Evolutionary conservation across 345 rosid genomes (phyloP).

Genomic region (Populus davidiana): DNA sequence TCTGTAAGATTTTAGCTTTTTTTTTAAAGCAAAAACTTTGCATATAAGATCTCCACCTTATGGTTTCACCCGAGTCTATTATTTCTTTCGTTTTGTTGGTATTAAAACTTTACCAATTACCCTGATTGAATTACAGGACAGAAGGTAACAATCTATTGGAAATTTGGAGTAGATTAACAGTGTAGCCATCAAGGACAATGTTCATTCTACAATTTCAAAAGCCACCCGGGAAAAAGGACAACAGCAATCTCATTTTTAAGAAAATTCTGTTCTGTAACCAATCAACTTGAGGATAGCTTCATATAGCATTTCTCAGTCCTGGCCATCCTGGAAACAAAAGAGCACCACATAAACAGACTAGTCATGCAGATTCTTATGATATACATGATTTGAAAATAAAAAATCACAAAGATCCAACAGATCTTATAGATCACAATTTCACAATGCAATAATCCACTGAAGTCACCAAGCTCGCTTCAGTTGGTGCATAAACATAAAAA

Average conservation of each 20-base stretch:
- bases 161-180: conserved; percentile 14
- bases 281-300: conserved; percentile 4
- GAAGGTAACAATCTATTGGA: not conserved
- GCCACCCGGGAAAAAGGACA: conserved; percentile 16
- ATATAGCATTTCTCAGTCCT: conserved; percentile 26
- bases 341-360: not conserved
- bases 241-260: conserved; percentile 25
- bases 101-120: not conserved
- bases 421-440: not conserved
- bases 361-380: not conserved
- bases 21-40: not conserved
- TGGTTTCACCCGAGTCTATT: not conserved
- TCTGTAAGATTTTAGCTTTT: not conserved
- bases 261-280: conserved; percentile 12
- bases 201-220: conserved; percentile 16
- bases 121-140: not conserved
- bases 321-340: conserved; percentile 27
- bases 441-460: not conserved
- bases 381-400: not conserved
- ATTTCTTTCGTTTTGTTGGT: conserved; percentile 6
- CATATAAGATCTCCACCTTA: not conserved
- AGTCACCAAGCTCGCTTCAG: not conserved
- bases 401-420: not conserved
- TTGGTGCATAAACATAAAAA: not conserved
- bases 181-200: conserved; percentile 9